Base-by-base conservation (phyloP, 192 early-diverging fungal genomes). In the Dissophora ornata region DNA sequence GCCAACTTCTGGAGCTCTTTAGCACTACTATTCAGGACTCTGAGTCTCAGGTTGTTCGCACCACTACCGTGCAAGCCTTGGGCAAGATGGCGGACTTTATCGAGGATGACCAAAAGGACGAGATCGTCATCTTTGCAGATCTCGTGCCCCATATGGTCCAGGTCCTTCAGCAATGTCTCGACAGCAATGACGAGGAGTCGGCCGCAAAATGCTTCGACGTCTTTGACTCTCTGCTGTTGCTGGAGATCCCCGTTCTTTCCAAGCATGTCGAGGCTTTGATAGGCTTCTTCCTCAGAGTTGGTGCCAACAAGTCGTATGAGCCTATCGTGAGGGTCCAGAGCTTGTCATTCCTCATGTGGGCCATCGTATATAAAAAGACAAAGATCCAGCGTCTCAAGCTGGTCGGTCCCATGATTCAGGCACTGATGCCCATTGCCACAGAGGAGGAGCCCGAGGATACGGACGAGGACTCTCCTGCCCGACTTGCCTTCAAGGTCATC, bases 371-470 rank as follows among this genome's bases (percentile, higher is more conserved):
- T 60, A 93, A 95, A 59, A 94, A 92, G 68, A 90, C 88, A 36
- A 94, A 92, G 80, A 84, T 97, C 74, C 87, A 89, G 55, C 92
- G 91, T 63, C 87, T 93, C 53, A 93, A 95, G 74, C 85, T 97
- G 8, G 90, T 96, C 24, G 80, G 84, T 50, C 89, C 88, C 22
- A 90, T 96, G 57, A 89, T 96, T 54, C 85, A 90, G 49, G 80
- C 83, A 53, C 67, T 96, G 53, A 89, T 97, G 86, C 92, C 93
- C 9, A 95, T 96, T 62, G 90, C 88, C 22, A 82, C 91, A 28
- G 92, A 95, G 80, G 89, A 91, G 46, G 93, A 95, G 49, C 86
- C 86, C 13, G 91, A 90, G 13, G 93, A 94, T 79, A 82, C 81
- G 8, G 91, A 93, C 65, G 95, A 95, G n/a, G 95, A 97, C 56